Conservation (phyloP, 345 rosid genomes). For the Eucalyptus regnans region DNA sequence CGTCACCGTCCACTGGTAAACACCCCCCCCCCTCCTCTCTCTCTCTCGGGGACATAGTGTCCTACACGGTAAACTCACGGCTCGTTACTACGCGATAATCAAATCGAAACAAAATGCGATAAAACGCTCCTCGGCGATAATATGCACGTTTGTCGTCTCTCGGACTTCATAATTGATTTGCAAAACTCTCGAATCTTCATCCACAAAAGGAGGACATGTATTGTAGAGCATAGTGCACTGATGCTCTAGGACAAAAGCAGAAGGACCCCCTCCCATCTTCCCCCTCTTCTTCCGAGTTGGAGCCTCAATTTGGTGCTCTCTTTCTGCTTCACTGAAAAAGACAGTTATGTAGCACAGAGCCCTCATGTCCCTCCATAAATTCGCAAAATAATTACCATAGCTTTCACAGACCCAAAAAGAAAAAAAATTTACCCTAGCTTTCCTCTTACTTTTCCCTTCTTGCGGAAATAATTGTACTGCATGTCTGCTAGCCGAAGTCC, state of each 20-base stretch:
- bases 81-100: not conserved
- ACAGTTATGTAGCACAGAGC: not conserved
- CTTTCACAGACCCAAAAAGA: not conserved
- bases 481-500: not conserved
- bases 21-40: accelerated
- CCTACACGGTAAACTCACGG: not conserved
- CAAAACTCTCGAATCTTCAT: not conserved
- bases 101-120: not conserved
- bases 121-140: not conserved
- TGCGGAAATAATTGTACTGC: not conserved
- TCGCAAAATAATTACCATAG: not conserved
- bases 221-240: not conserved
- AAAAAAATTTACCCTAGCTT: not conserved
- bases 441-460: not conserved
- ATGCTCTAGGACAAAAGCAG: not conserved
- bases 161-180: not conserved
- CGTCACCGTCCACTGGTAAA: constrained; percentile 15
- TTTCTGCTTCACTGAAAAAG: not conserved
- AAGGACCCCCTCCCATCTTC: not conserved
- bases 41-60: not conserved
- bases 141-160: not conserved
- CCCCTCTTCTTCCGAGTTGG: not conserved
- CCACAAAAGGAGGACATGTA: not conserved
- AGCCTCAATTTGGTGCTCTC: not conserved
- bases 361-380: not conserved